Percentiles rank a stretch among this genome's conserved stretches.
phyloP scores from a whole-genome alignment of 1,284 basidiomycete genomes.

The Wallemia ichthyophaga region DNA sequence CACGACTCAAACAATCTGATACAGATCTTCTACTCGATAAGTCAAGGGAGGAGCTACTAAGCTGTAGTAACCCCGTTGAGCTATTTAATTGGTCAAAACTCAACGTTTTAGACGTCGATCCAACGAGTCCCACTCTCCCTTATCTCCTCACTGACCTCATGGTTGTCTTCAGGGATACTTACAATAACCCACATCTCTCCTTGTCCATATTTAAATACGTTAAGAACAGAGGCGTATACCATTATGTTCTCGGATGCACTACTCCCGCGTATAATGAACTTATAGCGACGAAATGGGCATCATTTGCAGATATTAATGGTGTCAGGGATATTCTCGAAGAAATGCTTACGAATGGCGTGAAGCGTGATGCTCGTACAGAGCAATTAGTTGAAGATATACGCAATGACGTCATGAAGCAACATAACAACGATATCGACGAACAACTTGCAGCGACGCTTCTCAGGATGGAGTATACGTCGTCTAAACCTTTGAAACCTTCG shows the following conservation, averaged over 20 bases:
- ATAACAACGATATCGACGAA: neutral
- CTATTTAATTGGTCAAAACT: conserved; percentile 42
- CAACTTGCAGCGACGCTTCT: neutral
- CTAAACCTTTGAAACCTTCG: neutral
- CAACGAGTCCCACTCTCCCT: conserved; percentile 26
- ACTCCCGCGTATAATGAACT: conserved; percentile 59
- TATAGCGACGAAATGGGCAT: conserved; percentile 43
- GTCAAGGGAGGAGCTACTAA: conserved; percentile 40
- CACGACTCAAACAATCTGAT: neutral
- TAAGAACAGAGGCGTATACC: conserved; percentile 33
- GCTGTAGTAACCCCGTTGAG: conserved; percentile 35
- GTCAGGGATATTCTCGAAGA: conserved; percentile 40
- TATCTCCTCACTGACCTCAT: conserved; percentile 41
- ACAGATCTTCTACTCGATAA: conserved; percentile 22
- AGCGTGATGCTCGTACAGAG: conserved; percentile 29
- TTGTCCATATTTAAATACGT: conserved; percentile 56
- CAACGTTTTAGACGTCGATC: conserved; percentile 26
- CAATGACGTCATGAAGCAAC: conserved; percentile 22
- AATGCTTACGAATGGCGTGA: conserved; percentile 47
- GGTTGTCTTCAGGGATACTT: conserved; percentile 38
- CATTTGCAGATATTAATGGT: conserved; percentile 42
- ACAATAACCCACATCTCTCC: conserved; percentile 43
- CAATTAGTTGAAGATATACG: conserved; percentile 32
- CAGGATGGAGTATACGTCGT: neutral
- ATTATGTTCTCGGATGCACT: conserved; percentile 59